Base-by-base conservation (phyloP, 169 alveolate genomes). In the Sarcocystis neurona region DNA sequence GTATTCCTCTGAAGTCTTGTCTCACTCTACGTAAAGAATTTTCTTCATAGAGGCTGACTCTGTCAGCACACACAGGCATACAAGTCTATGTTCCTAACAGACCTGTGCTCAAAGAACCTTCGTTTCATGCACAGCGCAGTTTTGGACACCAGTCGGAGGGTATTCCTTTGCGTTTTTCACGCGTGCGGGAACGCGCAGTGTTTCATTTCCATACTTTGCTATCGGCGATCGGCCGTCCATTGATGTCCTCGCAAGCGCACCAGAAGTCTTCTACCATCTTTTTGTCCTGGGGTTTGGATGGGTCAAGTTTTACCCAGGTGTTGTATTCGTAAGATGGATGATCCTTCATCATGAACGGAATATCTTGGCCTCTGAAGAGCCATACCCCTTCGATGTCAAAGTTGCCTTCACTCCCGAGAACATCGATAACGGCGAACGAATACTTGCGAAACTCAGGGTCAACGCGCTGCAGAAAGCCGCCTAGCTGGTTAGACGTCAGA, bases 281-380 rank as follows among this genome's bases (percentile, higher is more conserved):
- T 93, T 92, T 96, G 93, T 98, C 99, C 23, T 84, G 92, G 6
- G 89, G 96, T 72, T 96, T 95, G 68, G 92, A 89, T 63, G 87
- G 80, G 90, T 97, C 98, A 39, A 98, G 95, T 89, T 96, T 94
- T 46, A 82, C 95, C 91, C 95, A 95, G 44, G 97, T 90, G 84
- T 97, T 96, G 94, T 97, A 98, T 91, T 98, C 99, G 93, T 94
- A 98, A 4, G 99, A 97, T 6, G 99, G 99, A 90, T 98, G 99
- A 34, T 98, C 99, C 84, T 94, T 92, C 97, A 98, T 94, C 91
- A 93, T 94, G 80, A 92, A 92, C 15, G 98, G 99, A 34, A 97
- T 92, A 32, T 95, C 98, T 12, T 87, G 92, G 53, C 99, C 99
- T 94, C 98, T 96, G 95, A 97, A 96, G 91, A 98, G 87, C 99